Evolutionary conservation across 2,329 filamentous ascomycete genomes (phyloP), one percentile per base, ranked within the genome.

Genomic region (Graphilbum ipis-grandicollis): DNA sequence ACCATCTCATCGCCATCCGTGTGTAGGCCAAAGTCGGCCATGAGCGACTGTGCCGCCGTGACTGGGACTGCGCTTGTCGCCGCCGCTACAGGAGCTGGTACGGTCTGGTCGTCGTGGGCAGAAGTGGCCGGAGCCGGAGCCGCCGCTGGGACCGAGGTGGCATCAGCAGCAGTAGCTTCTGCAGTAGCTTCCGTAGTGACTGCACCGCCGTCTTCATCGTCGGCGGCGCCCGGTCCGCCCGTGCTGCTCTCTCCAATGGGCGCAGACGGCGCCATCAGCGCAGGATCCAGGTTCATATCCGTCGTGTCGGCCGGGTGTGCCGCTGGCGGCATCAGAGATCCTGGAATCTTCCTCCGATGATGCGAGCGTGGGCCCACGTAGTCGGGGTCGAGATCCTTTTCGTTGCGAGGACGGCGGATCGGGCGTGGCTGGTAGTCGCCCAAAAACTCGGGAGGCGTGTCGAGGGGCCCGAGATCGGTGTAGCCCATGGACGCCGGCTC

Each of bases 371-470:
- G 56, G 0, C 56, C 55, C 31, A 54, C 48, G 43, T 71, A 73
- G 39, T 73, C 68, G 1, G 68, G 69, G 34, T 65, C 62, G 34
- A 69, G 54, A 34, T 73, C 63, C 17, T 62, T 64, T 31, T 69
- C 66, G 15, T 62, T 59, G 19, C 58, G 60, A 6, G 66, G 64
- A 40, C 63, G 66, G 19, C 66, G 58, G 49, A 70, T 71, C 4
- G 63, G 62, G 9, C 63, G 57, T 8, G 65, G 63, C 15, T 70
- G 57, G 1, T 64, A 62, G 47, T 68, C 71, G 47, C 65, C 71
- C 23, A 71, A 55, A 36, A 61, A 67, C 31, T 73, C 68, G 6
- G 68, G 61, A 29, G 67, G 53, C 39, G 68, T 58, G 2, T 60
- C 56, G 35, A 68, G 59, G 9, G 52, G 47, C 12, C 52, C 50